A percentile compares a stretch with the other conserved stretches of the same genome.
phyloP scores from a whole-genome alignment of 2,329 filamentous ascomycete species.

The Scopulariopsis brevicaulis region DNA sequence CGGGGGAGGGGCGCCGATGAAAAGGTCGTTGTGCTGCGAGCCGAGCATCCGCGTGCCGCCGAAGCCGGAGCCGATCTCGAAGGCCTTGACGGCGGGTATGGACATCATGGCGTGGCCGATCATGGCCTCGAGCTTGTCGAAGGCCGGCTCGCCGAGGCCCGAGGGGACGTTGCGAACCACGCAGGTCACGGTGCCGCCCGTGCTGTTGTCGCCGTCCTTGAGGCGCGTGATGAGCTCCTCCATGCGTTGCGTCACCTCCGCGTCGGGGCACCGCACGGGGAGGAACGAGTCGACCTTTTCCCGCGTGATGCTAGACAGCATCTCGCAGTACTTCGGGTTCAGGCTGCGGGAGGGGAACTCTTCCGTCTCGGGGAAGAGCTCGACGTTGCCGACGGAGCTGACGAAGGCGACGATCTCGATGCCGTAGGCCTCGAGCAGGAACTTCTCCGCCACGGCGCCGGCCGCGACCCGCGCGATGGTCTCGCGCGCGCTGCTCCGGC shows the following conservation, averaged over 20 bases:
- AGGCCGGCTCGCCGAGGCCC: conserved; percentile 85
- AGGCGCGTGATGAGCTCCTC: conserved; percentile 66
- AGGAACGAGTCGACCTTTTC: conserved; percentile 69
- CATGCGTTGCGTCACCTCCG: conserved; percentile 57
- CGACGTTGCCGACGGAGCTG: conserved; percentile 67
- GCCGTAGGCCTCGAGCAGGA: conserved; percentile 66
- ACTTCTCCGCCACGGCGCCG: conserved; percentile 88
- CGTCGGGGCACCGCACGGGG: conserved; percentile 79
- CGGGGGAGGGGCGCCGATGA: conserved; percentile 33
- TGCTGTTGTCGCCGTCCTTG: conserved; percentile 72
- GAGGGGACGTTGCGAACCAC: conserved; percentile 78
- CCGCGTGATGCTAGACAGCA: conserved; percentile 63
- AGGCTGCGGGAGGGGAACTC: conserved; percentile 57
- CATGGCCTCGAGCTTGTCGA: conserved; percentile 89
- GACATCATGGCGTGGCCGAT: conserved; percentile 90
- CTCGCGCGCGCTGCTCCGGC: conserved; percentile 84
- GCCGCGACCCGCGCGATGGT: conserved; percentile 90
- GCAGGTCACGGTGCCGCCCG: conserved; percentile 89
- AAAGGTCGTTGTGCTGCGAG: conserved; percentile 85
- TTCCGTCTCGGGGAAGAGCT: conserved; percentile 63
- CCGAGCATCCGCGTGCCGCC: conserved; percentile 76
- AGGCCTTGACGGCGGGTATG: conserved; percentile 91
- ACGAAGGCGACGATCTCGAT: conserved; percentile 90
- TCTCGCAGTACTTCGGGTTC: conserved; percentile 67
- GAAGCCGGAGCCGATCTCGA: conserved; percentile 92